Base-by-base conservation (phyloP, 1,284 basidiomycete species). In the Meira nashicola region DNA sequence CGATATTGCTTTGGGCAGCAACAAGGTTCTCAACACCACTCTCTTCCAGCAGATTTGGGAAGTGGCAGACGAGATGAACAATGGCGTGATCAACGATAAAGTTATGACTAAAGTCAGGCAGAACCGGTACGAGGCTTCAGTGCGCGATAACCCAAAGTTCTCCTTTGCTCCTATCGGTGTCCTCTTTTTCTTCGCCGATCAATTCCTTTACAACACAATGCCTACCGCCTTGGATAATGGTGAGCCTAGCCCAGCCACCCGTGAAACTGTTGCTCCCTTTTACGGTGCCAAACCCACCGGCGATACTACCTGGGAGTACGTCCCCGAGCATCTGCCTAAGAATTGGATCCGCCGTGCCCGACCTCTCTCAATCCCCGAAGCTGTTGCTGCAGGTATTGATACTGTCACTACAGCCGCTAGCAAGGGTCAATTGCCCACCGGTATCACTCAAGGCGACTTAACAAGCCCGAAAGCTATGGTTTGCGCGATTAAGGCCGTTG, bases 301-400 rank as follows among this genome's bases (percentile, higher is more conserved):
- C 15, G 46, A 64, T 47, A 60, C 66, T 19, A 57, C 52, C 7
- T 64, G 62, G 55, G 58, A 50, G 47, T 63, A 68, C 50, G 63
- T 68, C 3, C 67, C 64, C 53, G 67, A 69, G 47, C 43, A 63
- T 37, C 62, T 68, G 56, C 66, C 62, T 14, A 54, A 65, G 7
- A 60, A 67, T 41, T 69, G 67, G 67, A 59, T 64, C 50, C 48
- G 66, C 12, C 55, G 58, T 40, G 57, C 54, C 7, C 52, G 49
- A 14, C 63, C 67, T 33, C 59, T 63, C 37, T 57, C 55, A 12
- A 57, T 64, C 23, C 50, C 48, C 15, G 46, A 68, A 17, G 33
- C 62, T 37, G 47, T 65, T 39, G 65, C 19, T 33, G 5, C 8
- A 3, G 54, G 39, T 19, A 10, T 53, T 19, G 39, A 23, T 37